These are phyloP conservation scores for Cercospora sp. DNA, from an alignment of 2,329 filamentous ascomycete genomes.

Conservation along the genomic window DNA sequence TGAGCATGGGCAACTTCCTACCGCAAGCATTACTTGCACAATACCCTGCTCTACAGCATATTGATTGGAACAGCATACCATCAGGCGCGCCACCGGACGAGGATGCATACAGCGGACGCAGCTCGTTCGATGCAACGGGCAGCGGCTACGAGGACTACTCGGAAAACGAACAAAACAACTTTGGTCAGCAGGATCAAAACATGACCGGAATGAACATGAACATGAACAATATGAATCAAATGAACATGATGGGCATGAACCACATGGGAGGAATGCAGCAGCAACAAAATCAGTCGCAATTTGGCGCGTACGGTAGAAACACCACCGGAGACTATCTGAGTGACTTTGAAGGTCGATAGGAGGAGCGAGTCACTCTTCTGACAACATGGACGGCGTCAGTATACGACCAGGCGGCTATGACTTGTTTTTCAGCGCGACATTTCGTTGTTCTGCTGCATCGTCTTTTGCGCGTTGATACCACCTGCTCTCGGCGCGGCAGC, in stretches of 20 bases:
- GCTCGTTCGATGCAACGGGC: conserved; percentile 69
- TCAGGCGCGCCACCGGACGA: conserved; percentile 48
- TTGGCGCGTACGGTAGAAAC: conserved; percentile 21
- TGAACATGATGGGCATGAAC: conserved; percentile 25
- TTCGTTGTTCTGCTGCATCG: background rate
- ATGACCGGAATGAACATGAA: conserved; percentile 29
- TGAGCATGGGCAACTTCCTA: conserved; percentile 66
- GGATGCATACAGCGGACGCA: conserved; percentile 67
- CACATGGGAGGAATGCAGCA: conserved; percentile 26
- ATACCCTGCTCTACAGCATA: conserved; percentile 86
- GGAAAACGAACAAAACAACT: conserved; percentile 50
- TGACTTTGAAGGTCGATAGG: conserved; percentile 40
- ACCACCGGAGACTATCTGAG: conserved; percentile 35
- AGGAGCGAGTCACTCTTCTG: background rate
- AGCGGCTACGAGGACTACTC: conserved; percentile 67
- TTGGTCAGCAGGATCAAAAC: conserved; percentile 23
- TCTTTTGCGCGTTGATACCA: conserved; percentile 13
- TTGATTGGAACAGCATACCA: conserved; percentile 80
- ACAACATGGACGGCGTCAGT: background rate
- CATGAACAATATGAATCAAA: conserved; percentile 23
- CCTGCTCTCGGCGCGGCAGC: conserved; percentile 5
- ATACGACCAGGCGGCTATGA: background rate
- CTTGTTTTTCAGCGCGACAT: background rate
- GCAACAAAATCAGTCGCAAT: conserved; percentile 23
- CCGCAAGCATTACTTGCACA: conserved; percentile 86